These are phyloP conservation scores for Styphnolobium japonicum DNA, from an alignment of 306 rosid genomes.

Conservation along the genomic window DNA sequence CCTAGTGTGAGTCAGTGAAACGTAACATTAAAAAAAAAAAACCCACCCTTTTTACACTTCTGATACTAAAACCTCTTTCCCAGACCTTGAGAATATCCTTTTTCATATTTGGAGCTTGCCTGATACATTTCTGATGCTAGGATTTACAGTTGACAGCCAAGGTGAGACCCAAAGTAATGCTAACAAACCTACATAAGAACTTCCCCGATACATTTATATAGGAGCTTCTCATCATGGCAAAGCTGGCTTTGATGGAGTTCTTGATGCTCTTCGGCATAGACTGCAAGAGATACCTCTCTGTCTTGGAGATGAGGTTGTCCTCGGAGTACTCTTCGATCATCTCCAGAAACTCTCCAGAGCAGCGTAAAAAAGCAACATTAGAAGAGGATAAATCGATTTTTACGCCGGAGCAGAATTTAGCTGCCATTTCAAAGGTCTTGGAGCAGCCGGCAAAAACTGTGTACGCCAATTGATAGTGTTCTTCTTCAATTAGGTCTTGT, in stretches of 20 bases:
- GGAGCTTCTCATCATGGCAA: too few species aligned
- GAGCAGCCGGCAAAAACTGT: conserved; percentile 61
- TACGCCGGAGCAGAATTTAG: conserved; percentile 75
- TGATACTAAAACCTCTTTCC: too few species aligned
- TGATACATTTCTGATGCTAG: too few species aligned
- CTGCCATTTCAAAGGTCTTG: conserved; percentile 62
- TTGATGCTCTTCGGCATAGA: conserved; percentile 51
- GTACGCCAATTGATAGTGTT: conserved; percentile 44
- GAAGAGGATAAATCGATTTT: conserved; percentile 55
- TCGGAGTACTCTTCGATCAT: conserved; percentile 71
- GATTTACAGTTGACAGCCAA: too few species aligned
- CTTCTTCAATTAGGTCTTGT: conserved; percentile 48
- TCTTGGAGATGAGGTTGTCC: conserved; percentile 68
- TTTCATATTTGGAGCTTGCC: too few species aligned
- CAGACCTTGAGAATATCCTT: too few species aligned
- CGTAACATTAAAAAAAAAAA: too few species aligned
- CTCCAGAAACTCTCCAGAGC: conserved; percentile 67
- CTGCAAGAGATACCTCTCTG: conserved; percentile 55
- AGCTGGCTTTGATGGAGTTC: conserved; percentile 57
- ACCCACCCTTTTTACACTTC: too few species aligned
- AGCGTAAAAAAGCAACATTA: conserved; percentile 60
- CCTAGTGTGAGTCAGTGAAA: too few species aligned
- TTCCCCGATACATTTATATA: too few species aligned
- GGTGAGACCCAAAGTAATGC: too few species aligned
- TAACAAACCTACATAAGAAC: too few species aligned